These are phyloP conservation scores for Colletotrichum sp. DNA, from an alignment of 2,329 filamentous ascomycete genomes.

Conservation along the genomic window DNA sequence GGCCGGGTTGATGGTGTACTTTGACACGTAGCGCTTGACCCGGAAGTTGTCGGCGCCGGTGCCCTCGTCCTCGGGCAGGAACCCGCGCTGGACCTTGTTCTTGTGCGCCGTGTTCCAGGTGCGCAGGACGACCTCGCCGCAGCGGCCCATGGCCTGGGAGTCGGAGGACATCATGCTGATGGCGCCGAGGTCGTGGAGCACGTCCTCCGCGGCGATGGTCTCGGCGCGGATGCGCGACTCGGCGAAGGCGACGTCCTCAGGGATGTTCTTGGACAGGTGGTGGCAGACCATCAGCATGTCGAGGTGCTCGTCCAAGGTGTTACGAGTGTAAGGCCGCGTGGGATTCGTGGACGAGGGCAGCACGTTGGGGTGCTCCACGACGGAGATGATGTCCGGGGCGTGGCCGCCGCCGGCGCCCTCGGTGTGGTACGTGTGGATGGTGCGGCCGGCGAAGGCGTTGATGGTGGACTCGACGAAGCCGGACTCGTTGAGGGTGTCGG, in stretches of 20 bases:
- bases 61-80: conserved; percentile 76
- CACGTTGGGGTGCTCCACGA: conserved; percentile 88
- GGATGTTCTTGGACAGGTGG: conserved; percentile 89
- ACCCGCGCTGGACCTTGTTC: conserved; percentile 87
- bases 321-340: conserved; percentile 86
- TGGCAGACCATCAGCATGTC: conserved; percentile 99
- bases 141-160: conserved; percentile 95
- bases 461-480: conserved; percentile 96
- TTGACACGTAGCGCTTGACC: conserved; percentile 91
- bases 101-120: conserved; percentile 99
- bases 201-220: conserved; percentile 95
- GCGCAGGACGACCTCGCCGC: conserved; percentile 88
- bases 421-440: conserved; percentile 96
- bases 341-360: conserved; percentile 92
- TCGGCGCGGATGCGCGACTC: conserved; percentile 94
- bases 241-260: conserved; percentile 94
- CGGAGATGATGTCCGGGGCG: conserved; percentile 93
- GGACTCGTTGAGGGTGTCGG: conserved; percentile 94
- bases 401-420: conserved; percentile 95
- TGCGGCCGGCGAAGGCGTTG: conserved; percentile 81
- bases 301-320: conserved; percentile 94
- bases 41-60: conserved; percentile 87
- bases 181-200: conserved; percentile 91
- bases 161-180: conserved; percentile 98
- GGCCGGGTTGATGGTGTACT: conserved; percentile 96